Percentiles rank a stretch among this genome's conserved stretches.
phyloP scores from a whole-genome alignment of 768 basidiomycete genomes.

The Chalciporus chontae region DNA sequence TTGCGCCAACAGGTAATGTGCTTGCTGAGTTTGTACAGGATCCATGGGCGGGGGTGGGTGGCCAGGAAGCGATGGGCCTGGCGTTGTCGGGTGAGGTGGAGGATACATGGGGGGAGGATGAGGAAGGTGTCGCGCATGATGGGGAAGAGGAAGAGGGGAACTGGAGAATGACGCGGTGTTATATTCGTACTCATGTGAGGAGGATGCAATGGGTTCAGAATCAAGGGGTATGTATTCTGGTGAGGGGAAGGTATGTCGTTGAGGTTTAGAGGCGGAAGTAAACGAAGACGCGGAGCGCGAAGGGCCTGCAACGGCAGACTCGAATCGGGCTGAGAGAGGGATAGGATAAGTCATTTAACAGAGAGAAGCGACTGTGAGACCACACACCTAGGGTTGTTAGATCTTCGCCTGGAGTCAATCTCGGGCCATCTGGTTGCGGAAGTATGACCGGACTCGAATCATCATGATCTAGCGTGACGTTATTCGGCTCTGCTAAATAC shows the following conservation, averaged over 20 bases:
- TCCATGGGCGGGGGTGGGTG: slow-evolving; percentile 29
- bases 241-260: not conserved
- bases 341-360: slow-evolving; percentile 4
- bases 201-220: slow-evolving; percentile 3
- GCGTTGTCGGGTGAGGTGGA: slow-evolving; percentile 13
- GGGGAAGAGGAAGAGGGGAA: slow-evolving; percentile 17
- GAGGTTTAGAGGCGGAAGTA: slow-evolving; percentile 9
- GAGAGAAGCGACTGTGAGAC: not conserved
- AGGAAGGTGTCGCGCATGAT: slow-evolving; percentile 16
- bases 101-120: slow-evolving; percentile 15
- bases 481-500: slow-evolving; percentile 6
- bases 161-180: slow-evolving; percentile 9
- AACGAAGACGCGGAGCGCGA: slow-evolving; percentile 9
- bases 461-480: slow-evolving; percentile 4
- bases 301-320: slow-evolving; percentile 2
- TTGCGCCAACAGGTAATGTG: slow-evolving; percentile 36
- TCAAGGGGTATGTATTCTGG: slow-evolving; percentile 10
- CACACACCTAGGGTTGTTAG: slow-evolving; percentile 13
- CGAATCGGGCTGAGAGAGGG: slow-evolving; percentile 9
- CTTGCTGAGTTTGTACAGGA: slow-evolving; percentile 33
- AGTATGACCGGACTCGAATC: not conserved
- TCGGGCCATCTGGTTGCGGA: slow-evolving; percentile 3
- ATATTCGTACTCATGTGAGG: not conserved
- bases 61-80: slow-evolving; percentile 21
- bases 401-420: not conserved